Conservation (phyloP, 2,329 filamentous ascomycete species). For the Thermoascus crustaceus region DNA sequence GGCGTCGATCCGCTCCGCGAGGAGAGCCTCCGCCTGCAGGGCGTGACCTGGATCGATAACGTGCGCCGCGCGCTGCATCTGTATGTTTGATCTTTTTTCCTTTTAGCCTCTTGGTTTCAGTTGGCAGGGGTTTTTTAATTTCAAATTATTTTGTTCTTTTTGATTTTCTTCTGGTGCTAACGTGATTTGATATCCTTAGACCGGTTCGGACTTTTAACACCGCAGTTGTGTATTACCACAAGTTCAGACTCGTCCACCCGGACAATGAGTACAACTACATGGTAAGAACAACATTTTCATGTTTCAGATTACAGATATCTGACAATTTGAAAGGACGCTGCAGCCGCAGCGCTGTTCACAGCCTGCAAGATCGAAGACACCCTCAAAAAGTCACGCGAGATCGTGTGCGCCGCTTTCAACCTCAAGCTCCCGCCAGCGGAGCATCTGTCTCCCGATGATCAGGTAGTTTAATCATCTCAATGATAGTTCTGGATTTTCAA, state of each 20-base stretch:
- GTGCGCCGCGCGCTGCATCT: conserved; percentile 71
- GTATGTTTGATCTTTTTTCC: conserved; percentile 44
- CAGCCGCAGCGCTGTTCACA: conserved; percentile 78
- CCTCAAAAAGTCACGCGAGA: conserved; percentile 90
- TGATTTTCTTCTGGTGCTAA: too few relatives aligned
- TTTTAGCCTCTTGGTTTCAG: too few relatives aligned
- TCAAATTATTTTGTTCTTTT: too few relatives aligned
- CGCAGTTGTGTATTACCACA: conserved; percentile 86
- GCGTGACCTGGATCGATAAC: conserved; percentile 80
- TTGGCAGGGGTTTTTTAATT: too few relatives aligned
- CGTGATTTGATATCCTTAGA: conserved; percentile 41
- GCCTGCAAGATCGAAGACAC: conserved; percentile 98
- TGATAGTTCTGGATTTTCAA: too few relatives aligned
- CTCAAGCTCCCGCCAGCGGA: conserved; percentile 62
- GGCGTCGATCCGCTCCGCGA: conserved; percentile 70
- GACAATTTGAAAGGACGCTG: conserved; percentile 58
- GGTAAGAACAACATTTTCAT: conserved; percentile 21
- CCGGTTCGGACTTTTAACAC: conserved; percentile 89
- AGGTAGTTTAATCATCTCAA: conserved; percentile 44
- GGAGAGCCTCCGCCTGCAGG: conserved; percentile 71
- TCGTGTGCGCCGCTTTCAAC: conserved; percentile 84
- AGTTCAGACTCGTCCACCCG: conserved; percentile 78
- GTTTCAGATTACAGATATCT: conserved; percentile 1
- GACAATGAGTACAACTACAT: conserved; percentile 75
- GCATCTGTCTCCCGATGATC: conserved; percentile 69